phyloP scores from a whole-genome alignment of 768 basidiomycete species.

The Termitomyces sp. region DNA sequence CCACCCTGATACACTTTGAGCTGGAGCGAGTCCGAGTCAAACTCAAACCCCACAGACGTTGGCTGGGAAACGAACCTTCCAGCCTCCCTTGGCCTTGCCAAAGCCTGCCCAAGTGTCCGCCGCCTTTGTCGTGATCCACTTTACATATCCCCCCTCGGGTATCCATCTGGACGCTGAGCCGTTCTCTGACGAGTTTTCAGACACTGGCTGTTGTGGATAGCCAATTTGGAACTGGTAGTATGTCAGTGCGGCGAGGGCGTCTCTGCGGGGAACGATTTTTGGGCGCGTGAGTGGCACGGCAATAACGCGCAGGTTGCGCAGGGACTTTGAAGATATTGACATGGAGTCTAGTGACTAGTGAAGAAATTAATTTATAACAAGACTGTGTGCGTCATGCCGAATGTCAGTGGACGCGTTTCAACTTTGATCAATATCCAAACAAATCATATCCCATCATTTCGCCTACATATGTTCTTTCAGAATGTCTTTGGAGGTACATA shows the following conservation, averaged over 20 bases:
- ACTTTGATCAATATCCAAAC: not conserved
- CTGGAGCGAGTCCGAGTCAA: constrained; percentile 26
- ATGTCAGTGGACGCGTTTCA: no score
- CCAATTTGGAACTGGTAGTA: constrained; percentile 43
- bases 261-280: constrained; percentile 8
- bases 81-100: constrained; percentile 63
- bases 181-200: constrained; percentile 14
- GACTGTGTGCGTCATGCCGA: constrained; percentile 6
- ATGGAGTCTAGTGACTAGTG: constrained; percentile 7
- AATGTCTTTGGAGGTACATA: not conserved
- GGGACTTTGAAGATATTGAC: constrained; percentile 17
- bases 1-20: constrained; percentile 56
- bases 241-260: constrained; percentile 18
- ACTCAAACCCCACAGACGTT: not conserved
- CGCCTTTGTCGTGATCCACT: constrained; percentile 48
- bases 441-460: not conserved
- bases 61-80: constrained; percentile 54
- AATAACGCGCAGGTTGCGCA: constrained; percentile 38
- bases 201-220: constrained; percentile 12
- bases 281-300: constrained; percentile 40
- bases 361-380: no score
- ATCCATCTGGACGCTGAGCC: constrained; percentile 24
- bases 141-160: constrained; percentile 38
- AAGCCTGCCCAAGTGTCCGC: constrained; percentile 57
- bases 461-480: not conserved